Evolutionary conservation across 805 yeast genomes (phyloP), one percentile per base, ranked within the genome.

Genomic region (Saturnispora sekii): DNA sequence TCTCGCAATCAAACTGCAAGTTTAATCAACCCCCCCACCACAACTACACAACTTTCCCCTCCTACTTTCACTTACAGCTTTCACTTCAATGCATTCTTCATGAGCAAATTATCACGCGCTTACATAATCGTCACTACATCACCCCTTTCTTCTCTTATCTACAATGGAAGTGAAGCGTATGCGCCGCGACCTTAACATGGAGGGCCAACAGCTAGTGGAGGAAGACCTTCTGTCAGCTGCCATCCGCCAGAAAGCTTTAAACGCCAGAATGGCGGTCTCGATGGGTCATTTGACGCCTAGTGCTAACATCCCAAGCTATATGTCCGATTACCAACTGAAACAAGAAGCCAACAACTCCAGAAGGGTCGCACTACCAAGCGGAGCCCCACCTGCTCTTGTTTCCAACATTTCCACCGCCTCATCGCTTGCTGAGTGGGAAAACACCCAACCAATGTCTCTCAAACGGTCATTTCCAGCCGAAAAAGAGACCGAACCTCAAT

Each of bases 371-470:
- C 57, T 73, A 32, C 77, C 79, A 1, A 21, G 26, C 26, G 26
- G 26, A 21, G 26, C 26, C 41, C 56, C 10, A 65, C 80, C 80
- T 1, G 53, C 70, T 0, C 62, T 74, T 41, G 57, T 66, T 29
- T 65, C 59, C 47, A 57, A 49, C 11, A 70, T 70, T 2, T 70
- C 77, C 1, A 75, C 47, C n/a, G 37, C 48, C 3, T 42, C 31
- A 12, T 32, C 35, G 11, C 29, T 18, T 9, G 28, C 10, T 14
- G 17, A 32, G 16, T 28, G 37, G 37, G 33, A 43, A 21, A 12
- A 26, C 8, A 14, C 18, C 5, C 18, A 35, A 4, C 14, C 16
- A 26, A 18, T 18, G 15, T 16, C 15, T 29, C 11, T 35, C 10
- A 48, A 48, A 10, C 40, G 48, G 21, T 44, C 41, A 10, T 14